Percentiles rank a stretch among this genome's conserved stretches.
Conservation (phyloP, 2,329 filamentous ascomycete genomes). For the Talaromyces sp. region DNA sequence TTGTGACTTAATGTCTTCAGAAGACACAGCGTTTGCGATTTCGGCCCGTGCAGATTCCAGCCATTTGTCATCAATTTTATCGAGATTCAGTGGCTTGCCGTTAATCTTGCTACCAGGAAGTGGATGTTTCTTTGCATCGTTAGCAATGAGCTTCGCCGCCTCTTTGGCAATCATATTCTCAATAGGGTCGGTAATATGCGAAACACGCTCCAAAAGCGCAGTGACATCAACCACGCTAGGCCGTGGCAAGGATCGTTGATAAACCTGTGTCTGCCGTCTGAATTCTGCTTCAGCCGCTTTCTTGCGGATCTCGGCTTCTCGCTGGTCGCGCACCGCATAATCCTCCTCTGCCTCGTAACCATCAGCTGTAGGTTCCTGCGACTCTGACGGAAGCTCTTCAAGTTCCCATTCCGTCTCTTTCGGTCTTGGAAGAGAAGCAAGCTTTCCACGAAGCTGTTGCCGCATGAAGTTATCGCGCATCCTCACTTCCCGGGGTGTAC, state of each 20-base stretch:
- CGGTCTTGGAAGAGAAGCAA: slow-evolving; percentile 85
- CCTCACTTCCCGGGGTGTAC: slow-evolving; percentile 74
- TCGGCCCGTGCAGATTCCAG: slow-evolving; percentile 74
- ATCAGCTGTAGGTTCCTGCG: slow-evolving; percentile 56
- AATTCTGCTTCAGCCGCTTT: slow-evolving; percentile 69
- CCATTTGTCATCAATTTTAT: slow-evolving; percentile 66
- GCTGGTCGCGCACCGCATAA: slow-evolving; percentile 71
- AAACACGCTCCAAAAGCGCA: slow-evolving; percentile 63
- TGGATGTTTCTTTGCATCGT: slow-evolving; percentile 75
- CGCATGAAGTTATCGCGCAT: slow-evolving; percentile 68
- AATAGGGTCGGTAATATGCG: slow-evolving; percentile 61
- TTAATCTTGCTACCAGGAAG: slow-evolving; percentile 66
- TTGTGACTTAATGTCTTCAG: slow-evolving; percentile 51
- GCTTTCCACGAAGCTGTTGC: slow-evolving; percentile 59
- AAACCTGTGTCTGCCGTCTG: slow-evolving; percentile 82
- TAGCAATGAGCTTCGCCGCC: slow-evolving; percentile 73
- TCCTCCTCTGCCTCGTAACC: slow-evolving; percentile 63
- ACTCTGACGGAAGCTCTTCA: slow-evolving; percentile 77
- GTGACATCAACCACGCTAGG: slow-evolving; percentile 71
- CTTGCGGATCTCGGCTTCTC: slow-evolving; percentile 61
- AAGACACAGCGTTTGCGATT: slow-evolving; percentile 67
- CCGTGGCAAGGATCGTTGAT: slow-evolving; percentile 79
- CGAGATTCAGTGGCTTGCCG: slow-evolving; percentile 60
- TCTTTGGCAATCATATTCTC: slow-evolving; percentile 72
- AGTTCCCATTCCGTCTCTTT: slow-evolving; percentile 95